These are phyloP conservation scores for Hypoxylon sp. DNA, from an alignment of 2,329 filamentous ascomycete genomes.

Conservation along the genomic window DNA sequence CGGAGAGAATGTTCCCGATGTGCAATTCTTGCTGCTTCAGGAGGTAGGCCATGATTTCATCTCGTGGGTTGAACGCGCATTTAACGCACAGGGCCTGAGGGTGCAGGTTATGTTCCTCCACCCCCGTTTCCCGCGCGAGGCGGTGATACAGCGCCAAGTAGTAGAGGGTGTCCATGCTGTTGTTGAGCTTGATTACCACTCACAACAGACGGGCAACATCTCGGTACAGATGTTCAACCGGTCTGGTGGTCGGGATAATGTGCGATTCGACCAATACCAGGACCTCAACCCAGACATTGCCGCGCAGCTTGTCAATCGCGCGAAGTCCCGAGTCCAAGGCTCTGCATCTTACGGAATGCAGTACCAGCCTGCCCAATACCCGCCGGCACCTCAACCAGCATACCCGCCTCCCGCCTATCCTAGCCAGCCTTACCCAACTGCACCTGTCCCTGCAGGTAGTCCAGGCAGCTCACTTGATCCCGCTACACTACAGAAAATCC, in stretches of 20 bases:
- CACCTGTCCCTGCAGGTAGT: constrained; percentile 28
- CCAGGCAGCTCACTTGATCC: constrained; percentile 45
- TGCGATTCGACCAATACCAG: constrained; percentile 87
- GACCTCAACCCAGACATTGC: constrained; percentile 81
- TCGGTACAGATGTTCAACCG: constrained; percentile 87
- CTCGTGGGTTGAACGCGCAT: constrained; percentile 79
- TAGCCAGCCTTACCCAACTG: constrained; percentile 35
- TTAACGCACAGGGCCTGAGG: constrained; percentile 74
- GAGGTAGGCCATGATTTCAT: constrained; percentile 83
- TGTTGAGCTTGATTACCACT: constrained; percentile 74
- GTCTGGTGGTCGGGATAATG: constrained; percentile 74
- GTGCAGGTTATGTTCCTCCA: constrained; percentile 83
- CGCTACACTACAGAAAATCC: constrained; percentile 46
- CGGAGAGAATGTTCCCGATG: constrained; percentile 82
- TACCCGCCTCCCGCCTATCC: constrained; percentile 44
- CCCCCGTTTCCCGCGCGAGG: constrained; percentile 76
- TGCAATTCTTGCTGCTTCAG: constrained; percentile 85
- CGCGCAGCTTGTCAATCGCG: constrained; percentile 79
- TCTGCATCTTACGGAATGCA: constrained; percentile 41
- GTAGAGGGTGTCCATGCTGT: constrained; percentile 89
- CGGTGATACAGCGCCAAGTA: constrained; percentile 85
- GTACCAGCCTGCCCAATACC: constrained; percentile 43
- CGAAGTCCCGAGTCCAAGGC: constrained; percentile 59
- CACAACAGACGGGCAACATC: constrained; percentile 77
- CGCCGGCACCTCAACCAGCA: constrained; percentile 39